Evolutionary conservation across 1,139 yeast species (phyloP), one percentile per base, ranked within the genome.

Genomic region (Yarrowia galli): DNA sequence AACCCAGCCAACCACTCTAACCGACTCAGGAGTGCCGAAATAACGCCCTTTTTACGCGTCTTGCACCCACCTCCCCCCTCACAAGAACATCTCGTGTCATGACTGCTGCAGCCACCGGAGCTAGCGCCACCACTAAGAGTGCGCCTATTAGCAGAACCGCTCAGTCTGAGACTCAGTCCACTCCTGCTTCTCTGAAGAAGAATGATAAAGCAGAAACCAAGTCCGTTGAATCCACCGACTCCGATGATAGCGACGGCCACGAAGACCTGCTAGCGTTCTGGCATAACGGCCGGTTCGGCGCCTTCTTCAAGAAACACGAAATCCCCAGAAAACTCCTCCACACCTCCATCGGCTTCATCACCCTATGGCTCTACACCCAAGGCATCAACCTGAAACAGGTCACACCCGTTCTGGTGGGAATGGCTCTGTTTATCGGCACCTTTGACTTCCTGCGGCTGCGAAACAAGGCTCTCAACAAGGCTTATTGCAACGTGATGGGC

Each of bases 281-380:
- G 66, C 66, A 61, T n/a, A 48, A 61, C 25, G 66, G 66, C n/a
- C 54, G 46, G 7, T 81, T 87, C 74, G 83, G 85, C 28, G 81
- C 81, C 66, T 86, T 87, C 72, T 77, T 88, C 51, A 84, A 87
- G 48, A 90, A 89, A 74, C 95, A 95, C 75, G 99, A 95, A 77
- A 82, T 95, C 25, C 96, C 97, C 3, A 84, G 99, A 73, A 95
- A 95, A 77, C 80, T 84, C 6, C 85, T 95, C 70, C 99, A 95
- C 77, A 89, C 95, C 7, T 89, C 96, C 0, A 91, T 92, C 68
- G 99, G 98, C 0, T 83, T 91, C 69, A 75, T 92, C 61, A 88
- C 98, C 1, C 78, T 95, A 49, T 88, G 85, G 75, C 80, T 91
- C 53, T 93, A 92, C 76, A 84, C 90, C 0, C 75, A 79, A 49